Conservation (phyloP, 2,329 filamentous ascomycete species). For the Phaeophleospora eucalypticola region DNA sequence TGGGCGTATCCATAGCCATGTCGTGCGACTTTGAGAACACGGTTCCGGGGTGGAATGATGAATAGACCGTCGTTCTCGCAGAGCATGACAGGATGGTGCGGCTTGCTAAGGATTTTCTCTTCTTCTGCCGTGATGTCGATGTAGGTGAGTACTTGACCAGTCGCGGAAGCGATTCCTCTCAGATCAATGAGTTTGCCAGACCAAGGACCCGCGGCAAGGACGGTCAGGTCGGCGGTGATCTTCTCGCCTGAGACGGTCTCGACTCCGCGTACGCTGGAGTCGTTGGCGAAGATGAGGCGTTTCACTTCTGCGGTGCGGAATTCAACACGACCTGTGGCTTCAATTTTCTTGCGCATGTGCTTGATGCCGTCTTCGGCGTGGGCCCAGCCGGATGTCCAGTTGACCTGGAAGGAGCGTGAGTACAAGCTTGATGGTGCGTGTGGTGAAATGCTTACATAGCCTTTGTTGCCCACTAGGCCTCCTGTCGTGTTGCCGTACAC, state of each 20-base stretch:
- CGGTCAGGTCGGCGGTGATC: conserved; percentile 64
- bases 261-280: conserved; percentile 53
- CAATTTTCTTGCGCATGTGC: conserved; percentile 53
- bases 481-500: conserved; percentile 28
- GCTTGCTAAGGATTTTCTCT: conserved; percentile 54
- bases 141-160: conserved; percentile 77
- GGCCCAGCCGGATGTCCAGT: conserved; percentile 73
- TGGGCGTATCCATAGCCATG: conserved; percentile 50
- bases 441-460: conserved; percentile 51
- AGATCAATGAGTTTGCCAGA: conserved; percentile 73
- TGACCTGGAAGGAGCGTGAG: conserved; percentile 34
- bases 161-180: conserved; percentile 69
- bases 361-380: conserved; percentile 68
- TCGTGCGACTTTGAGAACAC: conserved; percentile 47
- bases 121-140: conserved; percentile 69
- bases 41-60: conserved; percentile 61
- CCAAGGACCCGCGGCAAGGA: conserved; percentile 87
- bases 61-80: conserved; percentile 70
- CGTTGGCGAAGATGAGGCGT: conserved; percentile 38
- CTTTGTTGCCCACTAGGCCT: conserved; percentile 54
- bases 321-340: conserved; percentile 50
- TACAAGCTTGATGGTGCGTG: not conserved
- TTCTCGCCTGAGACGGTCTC: conserved; percentile 48
- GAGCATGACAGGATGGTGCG: conserved; percentile 64
- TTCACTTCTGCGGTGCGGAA: conserved; percentile 50